Conservation (phyloP, 2,329 filamentous ascomycete genomes). For the Curvularia spicifera region DNA sequence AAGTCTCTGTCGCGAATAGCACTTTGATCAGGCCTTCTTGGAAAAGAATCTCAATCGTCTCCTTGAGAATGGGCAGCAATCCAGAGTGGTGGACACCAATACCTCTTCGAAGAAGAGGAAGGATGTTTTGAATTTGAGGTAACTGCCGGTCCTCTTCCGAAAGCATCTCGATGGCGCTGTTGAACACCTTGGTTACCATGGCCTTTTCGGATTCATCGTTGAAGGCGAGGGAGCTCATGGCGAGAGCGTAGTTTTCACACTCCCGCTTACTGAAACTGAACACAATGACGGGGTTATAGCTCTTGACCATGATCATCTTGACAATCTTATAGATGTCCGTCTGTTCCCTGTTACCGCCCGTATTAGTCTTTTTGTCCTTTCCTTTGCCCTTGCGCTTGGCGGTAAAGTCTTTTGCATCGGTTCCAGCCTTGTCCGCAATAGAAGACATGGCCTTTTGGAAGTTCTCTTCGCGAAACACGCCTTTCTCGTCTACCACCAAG, state of each 20-base stretch:
- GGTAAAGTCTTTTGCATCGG: constrained; percentile 78
- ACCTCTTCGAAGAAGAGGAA: constrained; percentile 86
- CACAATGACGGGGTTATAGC: constrained; percentile 96
- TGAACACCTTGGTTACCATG: constrained; percentile 93
- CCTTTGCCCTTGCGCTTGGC: constrained; percentile 85
- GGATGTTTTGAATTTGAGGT: constrained; percentile 87
- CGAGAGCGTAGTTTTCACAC: constrained; percentile 86
- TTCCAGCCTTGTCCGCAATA: constrained; percentile 85
- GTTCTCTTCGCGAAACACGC: constrained; percentile 93
- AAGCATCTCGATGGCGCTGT: constrained; percentile 88
- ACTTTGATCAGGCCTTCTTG: constrained; percentile 98
- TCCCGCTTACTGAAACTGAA: constrained; percentile 99
- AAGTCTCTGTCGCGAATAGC: constrained; percentile 96
- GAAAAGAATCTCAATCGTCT: constrained; percentile 98
- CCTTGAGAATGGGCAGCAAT: constrained; percentile 91
- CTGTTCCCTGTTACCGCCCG: constrained; percentile 70
- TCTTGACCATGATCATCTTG: constrained; percentile 97
- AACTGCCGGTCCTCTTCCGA: constrained; percentile 89
- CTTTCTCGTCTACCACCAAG: constrained; percentile 95
- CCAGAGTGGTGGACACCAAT: constrained; percentile 98
- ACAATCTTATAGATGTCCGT: constrained; percentile 97
- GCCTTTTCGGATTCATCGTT: constrained; percentile 95
- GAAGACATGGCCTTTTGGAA: constrained; percentile 95
- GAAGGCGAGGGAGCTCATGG: constrained; percentile 86
- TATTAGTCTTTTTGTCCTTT: constrained; percentile 90